Conservation (phyloP, 495 filamentous ascomycete genomes). For the Neohortaea acidophila region DNA sequence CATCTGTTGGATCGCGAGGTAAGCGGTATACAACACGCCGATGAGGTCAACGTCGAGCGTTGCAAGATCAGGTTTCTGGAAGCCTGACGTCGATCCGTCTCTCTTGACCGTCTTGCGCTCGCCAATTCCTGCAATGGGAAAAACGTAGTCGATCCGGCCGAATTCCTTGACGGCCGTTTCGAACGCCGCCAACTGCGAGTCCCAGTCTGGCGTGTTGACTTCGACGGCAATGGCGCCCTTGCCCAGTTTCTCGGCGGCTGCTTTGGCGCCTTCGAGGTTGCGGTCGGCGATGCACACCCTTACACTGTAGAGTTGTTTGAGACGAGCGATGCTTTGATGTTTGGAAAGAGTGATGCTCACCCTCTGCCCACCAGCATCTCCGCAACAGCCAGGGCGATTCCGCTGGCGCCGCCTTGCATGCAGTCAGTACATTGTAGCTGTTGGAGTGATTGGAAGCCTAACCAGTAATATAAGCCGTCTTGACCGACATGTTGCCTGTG, state of each 20-base stretch:
- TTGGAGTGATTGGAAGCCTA: neutral
- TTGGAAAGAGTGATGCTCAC: neutral
- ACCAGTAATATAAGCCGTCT: constrained; percentile 15
- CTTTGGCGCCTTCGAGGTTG: constrained; percentile 12
- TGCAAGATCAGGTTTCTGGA: constrained; percentile 17
- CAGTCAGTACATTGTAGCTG: neutral
- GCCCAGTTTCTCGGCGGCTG: constrained; percentile 6
- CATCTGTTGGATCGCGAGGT: constrained; percentile 21
- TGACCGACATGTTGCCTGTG: constrained; percentile 2
- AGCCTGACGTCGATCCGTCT: constrained; percentile 8
- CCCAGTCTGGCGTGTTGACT: constrained; percentile 17
- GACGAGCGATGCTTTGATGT: neutral
- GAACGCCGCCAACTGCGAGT: constrained; percentile 17
- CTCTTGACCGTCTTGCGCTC: constrained; percentile 13
- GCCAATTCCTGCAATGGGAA: constrained; percentile 19
- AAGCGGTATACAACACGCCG: constrained; percentile 16
- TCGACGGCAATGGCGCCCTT: constrained; percentile 4
- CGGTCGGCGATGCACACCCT: constrained; percentile 14
- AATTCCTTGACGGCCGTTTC: constrained; percentile 12
- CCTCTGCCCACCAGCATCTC: constrained; percentile 14
- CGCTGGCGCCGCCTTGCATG: constrained; percentile 12
- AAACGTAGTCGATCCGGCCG: constrained; percentile 19
- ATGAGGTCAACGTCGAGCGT: constrained; percentile 18
- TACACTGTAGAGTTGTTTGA: neutral
- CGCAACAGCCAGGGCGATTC: constrained; percentile 16